These are phyloP conservation scores for Ciborinia camelliae DNA, from an alignment of 2,329 filamentous ascomycete genomes.

Conservation along the genomic window DNA sequence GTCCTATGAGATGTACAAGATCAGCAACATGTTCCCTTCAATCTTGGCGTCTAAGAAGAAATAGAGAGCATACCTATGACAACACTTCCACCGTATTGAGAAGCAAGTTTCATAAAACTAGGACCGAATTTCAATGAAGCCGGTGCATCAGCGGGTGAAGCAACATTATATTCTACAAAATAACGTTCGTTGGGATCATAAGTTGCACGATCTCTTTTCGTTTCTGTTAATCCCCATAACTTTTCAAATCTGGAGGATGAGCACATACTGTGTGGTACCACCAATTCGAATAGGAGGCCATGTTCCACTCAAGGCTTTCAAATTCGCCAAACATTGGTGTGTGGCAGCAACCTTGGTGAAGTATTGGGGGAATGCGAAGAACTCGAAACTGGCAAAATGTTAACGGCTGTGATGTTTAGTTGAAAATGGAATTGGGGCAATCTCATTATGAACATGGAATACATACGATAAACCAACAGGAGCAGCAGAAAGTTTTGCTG, in stretches of 20 bases:
- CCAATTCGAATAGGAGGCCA: slow-evolving; percentile 56
- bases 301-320: slow-evolving; percentile 47
- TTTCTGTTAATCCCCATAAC: background rate
- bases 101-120: slow-evolving; percentile 50
- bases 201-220: slow-evolving; percentile 46
- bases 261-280: slow-evolving; percentile 52
- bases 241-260: background rate
- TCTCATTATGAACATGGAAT: background rate
- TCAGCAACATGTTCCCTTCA: background rate
- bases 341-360: slow-evolving; percentile 51
- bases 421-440: background rate
- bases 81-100: slow-evolving; percentile 47
- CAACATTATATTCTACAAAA: slow-evolving; percentile 51
- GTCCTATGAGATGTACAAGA: slow-evolving; percentile 31
- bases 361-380: slow-evolving; percentile 55
- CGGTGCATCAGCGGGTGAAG: slow-evolving; percentile 47
- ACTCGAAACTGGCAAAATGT: slow-evolving; percentile 45
- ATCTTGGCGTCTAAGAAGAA: background rate
- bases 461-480: slow-evolving; percentile 48
- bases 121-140: slow-evolving; percentile 50
- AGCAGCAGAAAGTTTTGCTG: slow-evolving; percentile 38
- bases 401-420: background rate
- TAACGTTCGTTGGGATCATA: slow-evolving; percentile 46
- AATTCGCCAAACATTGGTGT: slow-evolving; percentile 49
- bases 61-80: slow-evolving; percentile 41